These are phyloP conservation scores for Backusella westeae DNA, from an alignment of 192 early-diverging fungal species.

Conservation along the genomic window DNA sequence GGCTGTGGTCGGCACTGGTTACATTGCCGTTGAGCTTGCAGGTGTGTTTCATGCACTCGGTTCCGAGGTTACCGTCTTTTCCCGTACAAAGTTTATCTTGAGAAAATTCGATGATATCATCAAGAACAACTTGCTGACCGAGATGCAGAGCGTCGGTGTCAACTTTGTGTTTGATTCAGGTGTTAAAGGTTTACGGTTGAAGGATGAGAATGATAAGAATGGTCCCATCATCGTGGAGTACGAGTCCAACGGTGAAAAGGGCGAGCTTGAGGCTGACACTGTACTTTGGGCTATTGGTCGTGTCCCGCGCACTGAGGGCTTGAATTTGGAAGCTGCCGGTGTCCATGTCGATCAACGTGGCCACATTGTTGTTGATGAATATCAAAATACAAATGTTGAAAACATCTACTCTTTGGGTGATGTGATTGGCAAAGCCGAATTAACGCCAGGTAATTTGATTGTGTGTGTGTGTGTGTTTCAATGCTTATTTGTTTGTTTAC, in stretches of 20 bases:
- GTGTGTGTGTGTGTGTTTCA: too few species aligned
- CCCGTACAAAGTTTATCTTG: conserved; percentile 80
- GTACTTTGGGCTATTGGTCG: conserved; percentile 92
- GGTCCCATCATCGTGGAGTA: conserved; percentile 55
- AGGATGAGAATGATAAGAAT: conserved; percentile 39
- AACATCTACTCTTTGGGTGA: conserved; percentile 92
- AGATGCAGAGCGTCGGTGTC: conserved; percentile 73
- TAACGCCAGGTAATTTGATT: conserved; percentile 72
- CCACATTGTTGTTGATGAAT: conserved; percentile 82
- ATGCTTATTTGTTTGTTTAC: background rate
- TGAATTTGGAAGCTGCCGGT: conserved; percentile 66
- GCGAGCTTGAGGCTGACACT: conserved; percentile 66
- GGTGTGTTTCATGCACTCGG: conserved; percentile 89
- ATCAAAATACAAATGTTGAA: conserved; percentile 71
- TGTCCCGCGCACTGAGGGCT: conserved; percentile 60
- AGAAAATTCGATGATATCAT: conserved; percentile 83
- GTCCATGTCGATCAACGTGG: conserved; percentile 66
- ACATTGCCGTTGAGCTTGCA: conserved; percentile 94
- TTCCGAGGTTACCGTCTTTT: conserved; percentile 76
- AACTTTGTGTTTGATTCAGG: conserved; percentile 66
- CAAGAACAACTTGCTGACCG: conserved; percentile 68
- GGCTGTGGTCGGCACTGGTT: conserved; percentile 82
- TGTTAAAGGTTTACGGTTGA: conserved; percentile 52
- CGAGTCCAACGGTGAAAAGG: conserved; percentile 34
- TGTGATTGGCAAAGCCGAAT: conserved; percentile 83